These are phyloP conservation scores for Moringa oleifera DNA, from an alignment of 345 rosid species.

Conservation along the genomic window DNA sequence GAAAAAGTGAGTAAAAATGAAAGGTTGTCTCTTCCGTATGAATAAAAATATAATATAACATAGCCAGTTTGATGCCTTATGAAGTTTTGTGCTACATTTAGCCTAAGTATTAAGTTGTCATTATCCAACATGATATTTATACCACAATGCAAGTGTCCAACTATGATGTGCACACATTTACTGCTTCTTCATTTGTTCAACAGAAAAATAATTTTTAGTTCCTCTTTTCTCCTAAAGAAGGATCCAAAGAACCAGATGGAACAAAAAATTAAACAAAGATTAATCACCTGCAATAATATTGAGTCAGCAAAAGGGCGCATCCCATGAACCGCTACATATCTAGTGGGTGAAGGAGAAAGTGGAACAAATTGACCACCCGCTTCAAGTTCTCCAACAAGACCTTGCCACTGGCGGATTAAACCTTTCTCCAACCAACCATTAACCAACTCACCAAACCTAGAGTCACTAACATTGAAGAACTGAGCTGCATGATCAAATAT, in stretches of 20 bases:
- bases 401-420: conserved; percentile 62
- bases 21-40: no score
- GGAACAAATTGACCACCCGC: conserved; percentile 65
- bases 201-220: no score
- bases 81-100: neutral
- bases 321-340: conserved; percentile 70
- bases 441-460: conserved; percentile 56
- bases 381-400: conserved; percentile 73
- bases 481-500: conserved; percentile 90
- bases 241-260: neutral
- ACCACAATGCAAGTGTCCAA: neutral
- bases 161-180: neutral
- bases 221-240: neutral
- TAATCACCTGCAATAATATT: conserved; percentile 49
- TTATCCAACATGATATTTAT: no score
- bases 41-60: neutral
- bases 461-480: conserved; percentile 72
- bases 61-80: neutral
- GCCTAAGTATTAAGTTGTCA: neutral
- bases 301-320: conserved; percentile 89
- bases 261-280: conserved; percentile 1
- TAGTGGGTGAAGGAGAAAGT: conserved; percentile 49
- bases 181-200: neutral
- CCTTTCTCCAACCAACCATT: conserved; percentile 74
- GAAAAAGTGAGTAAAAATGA: neutral